A percentile compares a stretch with the other conserved stretches of the same genome.
These are phyloP conservation scores for Suillus americanus DNA, from an alignment of 768 basidiomycete genomes.

Conservation along the genomic window DNA sequence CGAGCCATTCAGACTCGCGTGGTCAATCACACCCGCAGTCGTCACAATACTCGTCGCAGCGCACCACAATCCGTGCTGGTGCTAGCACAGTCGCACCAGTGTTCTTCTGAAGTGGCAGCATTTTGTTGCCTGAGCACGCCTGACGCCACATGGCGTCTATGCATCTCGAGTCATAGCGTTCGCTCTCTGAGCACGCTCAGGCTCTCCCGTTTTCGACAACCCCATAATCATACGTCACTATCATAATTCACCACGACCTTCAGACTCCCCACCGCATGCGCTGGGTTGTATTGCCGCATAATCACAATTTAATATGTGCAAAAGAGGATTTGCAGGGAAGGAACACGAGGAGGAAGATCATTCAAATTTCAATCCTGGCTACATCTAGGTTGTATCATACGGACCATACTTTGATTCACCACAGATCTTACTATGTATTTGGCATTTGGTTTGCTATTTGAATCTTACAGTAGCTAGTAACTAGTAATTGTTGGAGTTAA, in stretches of 20 bases:
- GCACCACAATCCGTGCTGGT: conserved; percentile 46
- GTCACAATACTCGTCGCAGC: conserved; percentile 21
- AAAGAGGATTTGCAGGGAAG: background rate
- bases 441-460: conserved; percentile 2
- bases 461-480: background rate
- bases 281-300: background rate
- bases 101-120: conserved; percentile 48
- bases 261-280: background rate
- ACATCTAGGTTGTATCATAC: background rate
- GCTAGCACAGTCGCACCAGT: conserved; percentile 53
- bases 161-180: background rate
- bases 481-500: background rate
- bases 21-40: conserved; percentile 25
- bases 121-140: background rate
- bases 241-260: background rate
- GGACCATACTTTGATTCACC: conserved; percentile 2
- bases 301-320: conserved; percentile 1
- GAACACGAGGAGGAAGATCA: background rate
- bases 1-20: conserved; percentile 18
- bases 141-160: background rate
- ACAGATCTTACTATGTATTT: conserved; percentile 1
- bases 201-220: background rate
- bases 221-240: background rate
- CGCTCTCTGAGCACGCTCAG: background rate
- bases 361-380: background rate